Conservation (phyloP, 441 rosid genomes). For the Iberis amara region DNA sequence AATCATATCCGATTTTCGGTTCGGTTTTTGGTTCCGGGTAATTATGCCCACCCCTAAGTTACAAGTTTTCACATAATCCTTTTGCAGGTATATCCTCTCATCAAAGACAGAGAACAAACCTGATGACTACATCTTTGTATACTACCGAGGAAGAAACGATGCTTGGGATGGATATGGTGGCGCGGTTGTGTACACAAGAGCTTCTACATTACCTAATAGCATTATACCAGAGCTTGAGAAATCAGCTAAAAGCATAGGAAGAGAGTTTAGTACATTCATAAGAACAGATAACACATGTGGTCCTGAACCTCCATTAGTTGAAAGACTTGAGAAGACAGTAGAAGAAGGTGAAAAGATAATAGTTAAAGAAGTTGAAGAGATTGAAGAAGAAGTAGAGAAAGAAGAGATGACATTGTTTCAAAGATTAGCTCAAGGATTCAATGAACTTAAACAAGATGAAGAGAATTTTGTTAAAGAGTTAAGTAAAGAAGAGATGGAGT, state of each 20-base stretch:
- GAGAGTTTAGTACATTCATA: constrained; percentile 67
- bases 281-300: constrained; percentile 75
- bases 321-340: constrained; percentile 73
- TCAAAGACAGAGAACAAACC: constrained; percentile 63
- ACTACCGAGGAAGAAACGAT: constrained; percentile 82
- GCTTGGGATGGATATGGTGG: constrained; percentile 99
- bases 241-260: constrained; percentile 71
- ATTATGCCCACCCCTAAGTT: too few species aligned
- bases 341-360: not conserved
- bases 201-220: constrained; percentile 56
- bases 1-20: too few species aligned
- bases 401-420: constrained; percentile 64
- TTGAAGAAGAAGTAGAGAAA: not conserved
- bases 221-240: constrained; percentile 75
- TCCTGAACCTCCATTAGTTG: constrained; percentile 87
- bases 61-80: not conserved
- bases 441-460: constrained; percentile 59
- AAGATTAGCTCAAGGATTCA: constrained; percentile 69
- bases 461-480: constrained; percentile 56
- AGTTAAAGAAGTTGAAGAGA: constrained; percentile 20
- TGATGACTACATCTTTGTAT: constrained; percentile 75
- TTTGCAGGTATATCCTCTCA: constrained; percentile 77
- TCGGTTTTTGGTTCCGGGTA: too few species aligned
- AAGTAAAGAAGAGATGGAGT: constrained; percentile 71
- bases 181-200: constrained; percentile 84